Percentiles rank a stretch among this genome's conserved stretches.
These are phyloP conservation scores for Plicaturopsis crispa DNA, from an alignment of 768 basidiomycete genomes.

Conservation along the genomic window DNA sequence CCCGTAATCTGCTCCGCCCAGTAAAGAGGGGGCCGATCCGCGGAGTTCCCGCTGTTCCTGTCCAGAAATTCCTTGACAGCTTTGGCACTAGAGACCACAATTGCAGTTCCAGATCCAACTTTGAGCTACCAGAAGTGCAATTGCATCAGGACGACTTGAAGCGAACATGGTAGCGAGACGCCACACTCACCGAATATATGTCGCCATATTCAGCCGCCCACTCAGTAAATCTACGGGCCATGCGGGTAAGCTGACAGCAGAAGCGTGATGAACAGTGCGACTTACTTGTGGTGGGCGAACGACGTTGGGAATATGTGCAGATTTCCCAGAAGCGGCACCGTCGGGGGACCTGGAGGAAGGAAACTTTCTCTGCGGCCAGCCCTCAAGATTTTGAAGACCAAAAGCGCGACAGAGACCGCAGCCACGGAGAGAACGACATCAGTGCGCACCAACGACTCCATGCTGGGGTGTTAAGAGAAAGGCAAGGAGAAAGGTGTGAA, in stretches of 20 bases:
- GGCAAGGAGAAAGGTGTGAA: no score
- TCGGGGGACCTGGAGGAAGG: constrained; percentile 11
- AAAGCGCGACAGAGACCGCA: no score
- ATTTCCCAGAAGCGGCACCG: constrained; percentile 9
- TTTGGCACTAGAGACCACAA: constrained; percentile 12
- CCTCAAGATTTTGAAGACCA: no score
- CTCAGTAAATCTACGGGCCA: constrained; percentile 15
- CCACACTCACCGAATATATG: constrained; percentile 11
- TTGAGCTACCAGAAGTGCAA: constrained; percentile 10
- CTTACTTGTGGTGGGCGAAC: constrained; percentile 8
- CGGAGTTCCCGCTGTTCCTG: constrained; percentile 11
- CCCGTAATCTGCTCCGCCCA: constrained; percentile 7
- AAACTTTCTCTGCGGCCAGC: no score
- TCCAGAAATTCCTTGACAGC: constrained; percentile 16
- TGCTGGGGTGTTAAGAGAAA: no score
- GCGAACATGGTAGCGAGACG: background rate
- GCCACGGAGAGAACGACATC: no score
- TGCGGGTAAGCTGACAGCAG: no score
- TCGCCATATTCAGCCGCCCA: constrained; percentile 17
- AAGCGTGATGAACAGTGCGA: no score
- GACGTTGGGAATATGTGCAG: constrained; percentile 8
- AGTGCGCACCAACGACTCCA: no score
- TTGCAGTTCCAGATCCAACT: constrained; percentile 10
- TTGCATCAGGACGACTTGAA: background rate
- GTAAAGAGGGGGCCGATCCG: constrained; percentile 13